phyloP scores from a whole-genome alignment of 1,284 basidiomycete species.

The Vanrija humicola region DNA sequence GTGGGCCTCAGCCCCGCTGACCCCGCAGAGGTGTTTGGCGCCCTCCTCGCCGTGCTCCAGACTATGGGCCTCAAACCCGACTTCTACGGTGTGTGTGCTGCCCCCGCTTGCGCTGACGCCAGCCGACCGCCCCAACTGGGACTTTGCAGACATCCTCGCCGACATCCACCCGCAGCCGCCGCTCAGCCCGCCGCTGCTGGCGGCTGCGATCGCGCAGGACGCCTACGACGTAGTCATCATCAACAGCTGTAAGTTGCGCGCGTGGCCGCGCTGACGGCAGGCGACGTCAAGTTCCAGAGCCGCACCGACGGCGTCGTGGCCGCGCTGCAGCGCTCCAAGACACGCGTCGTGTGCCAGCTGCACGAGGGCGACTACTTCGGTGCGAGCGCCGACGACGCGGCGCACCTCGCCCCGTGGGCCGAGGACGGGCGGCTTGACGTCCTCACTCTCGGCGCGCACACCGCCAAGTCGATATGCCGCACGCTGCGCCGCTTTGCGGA shows the following conservation, averaged over 20 bases:
- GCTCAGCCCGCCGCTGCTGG: too few species aligned
- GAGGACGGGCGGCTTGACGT: background rate
- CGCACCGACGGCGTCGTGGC: background rate
- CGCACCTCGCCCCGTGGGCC: too few species aligned
- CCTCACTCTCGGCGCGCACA: background rate
- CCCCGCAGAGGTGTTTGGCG: background rate
- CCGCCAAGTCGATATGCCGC: background rate
- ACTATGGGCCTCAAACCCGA: background rate
- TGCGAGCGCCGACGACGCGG: too few species aligned
- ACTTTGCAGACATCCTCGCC: background rate
- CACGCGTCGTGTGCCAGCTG: background rate
- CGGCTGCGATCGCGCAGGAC: background rate
- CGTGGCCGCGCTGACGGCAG: background rate
- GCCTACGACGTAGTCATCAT: background rate
- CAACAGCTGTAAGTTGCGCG: background rate
- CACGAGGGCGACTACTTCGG: background rate
- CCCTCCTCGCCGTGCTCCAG: background rate
- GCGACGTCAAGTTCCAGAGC: background rate
- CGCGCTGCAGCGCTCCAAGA: background rate
- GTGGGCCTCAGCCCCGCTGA: background rate
- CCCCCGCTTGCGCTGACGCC: background rate
- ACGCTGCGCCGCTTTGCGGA: background rate
- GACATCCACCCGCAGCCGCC: background rate
- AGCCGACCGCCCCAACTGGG: background rate
- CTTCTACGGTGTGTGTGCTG: background rate